Evolutionary conservation across 768 basidiomycete genomes (phyloP), one percentile per base, ranked within the genome.

Genomic region (Arthromyces matolae): DNA sequence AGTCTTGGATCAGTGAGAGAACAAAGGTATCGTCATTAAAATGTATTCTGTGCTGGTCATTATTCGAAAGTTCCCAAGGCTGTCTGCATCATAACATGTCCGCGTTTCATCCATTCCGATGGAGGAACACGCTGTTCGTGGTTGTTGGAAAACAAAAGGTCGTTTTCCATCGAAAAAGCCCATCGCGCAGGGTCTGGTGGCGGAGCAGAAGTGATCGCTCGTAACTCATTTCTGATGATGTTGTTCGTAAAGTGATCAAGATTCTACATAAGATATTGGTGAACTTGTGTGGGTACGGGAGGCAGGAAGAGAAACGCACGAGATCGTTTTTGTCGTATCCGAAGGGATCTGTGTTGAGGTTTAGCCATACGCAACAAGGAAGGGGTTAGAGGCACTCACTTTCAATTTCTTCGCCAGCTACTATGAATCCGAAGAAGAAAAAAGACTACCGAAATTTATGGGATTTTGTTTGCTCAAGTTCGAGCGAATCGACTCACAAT

Each of bases 261-360:
- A 62, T 84, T 82, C 78, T 78, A 27, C 3, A 19, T 13, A 25
- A 20, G 13, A 19, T 22, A 19, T 29, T 20, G 23, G 36, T 22
- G 36, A 36, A 31, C 24, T 19, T 9, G 38, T 33, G 12, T 39
- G 22, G 27, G 32, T 27, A 18, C 38, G 22, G 36, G 32, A 55
- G n/a, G 16, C 34, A 14, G 10, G 54, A 34, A 23, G 23, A 39
- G 22, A 8, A 3, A 64, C 76, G 52, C 52, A 81, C 79, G 47
- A 86, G 70, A 56, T 86, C 85, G 59, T 87, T 86, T 63, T 81
- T 83, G 65, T 86, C 85, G 56, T 86, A 86, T 42, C 83, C 72
- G 46, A 75, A 76, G 31, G 74, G 74, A 62, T 76, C 75, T 75
- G 50, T 18, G 16, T 16, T 37, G 19, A 19, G 40, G 13, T 28